Evolutionary conservation across 2,329 filamentous ascomycete genomes (phyloP), one percentile per base, ranked within the genome.

Genomic region (Claviceps pazoutovae): DNA sequence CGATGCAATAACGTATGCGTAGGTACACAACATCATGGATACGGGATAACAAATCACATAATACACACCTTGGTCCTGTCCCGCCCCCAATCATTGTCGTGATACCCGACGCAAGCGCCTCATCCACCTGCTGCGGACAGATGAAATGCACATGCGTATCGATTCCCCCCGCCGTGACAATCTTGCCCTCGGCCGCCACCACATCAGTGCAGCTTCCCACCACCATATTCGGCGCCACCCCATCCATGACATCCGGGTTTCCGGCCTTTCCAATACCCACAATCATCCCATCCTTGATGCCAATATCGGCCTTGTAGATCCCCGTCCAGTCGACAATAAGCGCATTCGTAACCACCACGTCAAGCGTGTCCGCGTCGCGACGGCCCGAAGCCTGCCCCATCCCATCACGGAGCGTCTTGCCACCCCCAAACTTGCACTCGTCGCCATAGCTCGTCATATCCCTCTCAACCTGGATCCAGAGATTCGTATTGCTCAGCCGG

Each of bases 291-390:
- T 89, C 69, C 67, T 94, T 95, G 66, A 97, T 83, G 30, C 91
- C 91, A 63, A 97, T 95, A 66, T 97, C 91, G 5, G 90, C 91
- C 71, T 97, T 97, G 74, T 88, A 94, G 62, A 97, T 95, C 47
- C 91, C 91, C 1, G 79, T 84, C 78, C 85, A 94, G 70, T 97
- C 91, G 19, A 97, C 76, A 39, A 97, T 84, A 56, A 97, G 71
- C 5, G 90, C 91, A 61, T 96, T 97, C 1, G 83, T 88, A 54
- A 97, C 80, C 23, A 95, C 87, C 46, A 91, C 78, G 64, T 97
- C 91, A 53, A 96, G 70, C 23, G 80, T 81, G 23, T 90, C 82
- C 2, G 74, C 72, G 60, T 91, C 84, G 0, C 77, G 69, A 44
- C 87, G 76, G 4, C 88, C 90, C 23, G 83, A 84, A 5, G 89